Evolutionary conservation across 2,329 filamentous ascomycete genomes (phyloP), one percentile per base, ranked within the genome.

Genomic region (Fusarium sp.): DNA sequence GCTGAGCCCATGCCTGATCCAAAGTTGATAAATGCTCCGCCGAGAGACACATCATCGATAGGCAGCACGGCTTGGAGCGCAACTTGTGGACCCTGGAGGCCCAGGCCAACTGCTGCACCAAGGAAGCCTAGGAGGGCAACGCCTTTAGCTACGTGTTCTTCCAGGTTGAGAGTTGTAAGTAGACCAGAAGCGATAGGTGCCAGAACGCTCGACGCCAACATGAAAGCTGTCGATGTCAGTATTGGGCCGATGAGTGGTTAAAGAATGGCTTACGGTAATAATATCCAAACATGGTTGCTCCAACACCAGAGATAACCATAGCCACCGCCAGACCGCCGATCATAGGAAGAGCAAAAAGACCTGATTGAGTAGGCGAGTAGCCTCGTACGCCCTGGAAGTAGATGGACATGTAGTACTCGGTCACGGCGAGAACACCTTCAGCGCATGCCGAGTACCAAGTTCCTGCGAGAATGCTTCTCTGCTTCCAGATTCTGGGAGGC

Each of bases 351-450:
- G 76, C 76, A 8, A 78, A 63, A 0, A 78, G 6, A 0, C 76
- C 76, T 16, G 76, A 71, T 11, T 67, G 63, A 0, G 76, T 64
- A 2, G 76, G 65, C 4, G 76, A 45, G 11, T 77, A 76, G 2
- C 77, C 77, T 7, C 70, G 36, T 2, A 78, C 77, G 13, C 74
- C 77, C 13, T 78, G 77, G 5, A 78, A 78, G 60, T 78, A 78
- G 4, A 78, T 78, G 10, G 71, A 70, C 74, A 78, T 78, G 63
- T 78, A 78, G 5, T 76, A 78, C 29, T 78, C 76, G 0, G 77
- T 77, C 3, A 78, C 77, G 0, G 73, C 57, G 5, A 78, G 66
- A 0, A 78, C 58, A 0, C 76, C 76, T 16, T 78, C 76, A 2
- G 65, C 69, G 40, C 77, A 78, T 0, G 76, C 74, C 9, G 70